A percentile compares a stretch with the other conserved stretches of the same genome.
Conservation (phyloP, 306 rosid species). For the Glycyrrhiza uralensis region DNA sequence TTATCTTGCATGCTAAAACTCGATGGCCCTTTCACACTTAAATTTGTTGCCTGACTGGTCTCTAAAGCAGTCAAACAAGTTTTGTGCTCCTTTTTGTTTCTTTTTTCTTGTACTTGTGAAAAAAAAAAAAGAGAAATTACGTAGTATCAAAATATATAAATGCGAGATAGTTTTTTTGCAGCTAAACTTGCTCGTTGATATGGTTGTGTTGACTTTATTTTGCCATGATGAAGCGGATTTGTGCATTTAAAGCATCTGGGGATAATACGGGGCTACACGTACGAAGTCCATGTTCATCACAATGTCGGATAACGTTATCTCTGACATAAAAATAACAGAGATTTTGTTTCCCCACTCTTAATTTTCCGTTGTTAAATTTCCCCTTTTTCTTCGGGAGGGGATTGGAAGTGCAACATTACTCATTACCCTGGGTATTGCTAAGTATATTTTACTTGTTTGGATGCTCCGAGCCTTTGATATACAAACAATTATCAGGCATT, state of each 20-base stretch:
- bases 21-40: slow-evolving; percentile 30
- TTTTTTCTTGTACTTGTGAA: slow-evolving; percentile 18
- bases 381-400: not conserved
- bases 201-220: slow-evolving; percentile 26
- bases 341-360: not conserved
- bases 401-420: not conserved
- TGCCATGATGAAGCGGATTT: not conserved
- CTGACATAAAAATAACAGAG: not conserved
- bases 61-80: slow-evolving; percentile 32
- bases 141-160: slow-evolving; percentile 30
- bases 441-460: not conserved
- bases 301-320: not conserved
- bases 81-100: slow-evolving; percentile 16
- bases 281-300: not conserved
- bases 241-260: slow-evolving; percentile 13
- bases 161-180: slow-evolving; percentile 35
- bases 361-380: not conserved
- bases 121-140: not conserved
- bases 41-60: slow-evolving; percentile 38
- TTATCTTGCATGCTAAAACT: slow-evolving; percentile 39
- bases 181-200: slow-evolving; percentile 26
- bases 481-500: too few species aligned
- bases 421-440: not conserved
- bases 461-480: not conserved
- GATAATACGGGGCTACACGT: slow-evolving; percentile 1